phyloP scores from a whole-genome alignment of 176 grass and related monocot species.

The Urochloa ruziziensis region DNA sequence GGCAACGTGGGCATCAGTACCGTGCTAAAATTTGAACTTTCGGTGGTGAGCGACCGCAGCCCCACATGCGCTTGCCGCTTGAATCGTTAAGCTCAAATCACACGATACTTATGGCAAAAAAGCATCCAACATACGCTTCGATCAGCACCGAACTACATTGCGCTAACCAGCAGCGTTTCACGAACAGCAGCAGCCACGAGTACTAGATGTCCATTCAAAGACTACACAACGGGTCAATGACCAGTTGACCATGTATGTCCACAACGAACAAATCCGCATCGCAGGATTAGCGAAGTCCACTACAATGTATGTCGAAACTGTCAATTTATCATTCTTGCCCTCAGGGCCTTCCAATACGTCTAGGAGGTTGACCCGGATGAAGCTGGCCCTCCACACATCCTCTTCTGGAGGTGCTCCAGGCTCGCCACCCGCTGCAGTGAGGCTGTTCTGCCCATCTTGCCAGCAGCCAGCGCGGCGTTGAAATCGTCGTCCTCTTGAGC shows the following conservation, averaged over 20 bases:
- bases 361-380: slow-evolving; percentile 50
- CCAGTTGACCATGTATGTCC: background rate
- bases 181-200: background rate
- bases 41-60: background rate
- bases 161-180: too few relatives aligned
- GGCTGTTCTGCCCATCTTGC: slow-evolving; percentile 42
- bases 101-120: background rate
- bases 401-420: slow-evolving; percentile 80
- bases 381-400: slow-evolving; percentile 53
- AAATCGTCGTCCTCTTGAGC: slow-evolving; percentile 35
- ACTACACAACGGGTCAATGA: slow-evolving; percentile 18
- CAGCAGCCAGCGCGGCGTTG: background rate
- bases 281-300: slow-evolving; percentile 16
- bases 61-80: too few relatives aligned
- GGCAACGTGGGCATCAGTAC: too few relatives aligned
- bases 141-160: too few relatives aligned
- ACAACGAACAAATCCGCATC: slow-evolving; percentile 21
- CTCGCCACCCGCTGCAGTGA: slow-evolving; percentile 66
- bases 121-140: too few relatives aligned
- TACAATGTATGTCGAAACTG: background rate
- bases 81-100: too few relatives aligned
- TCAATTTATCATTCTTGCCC: slow-evolving; percentile 34
- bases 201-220: background rate
- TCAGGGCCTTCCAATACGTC: background rate
- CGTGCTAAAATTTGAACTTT: background rate